Evolutionary conservation across 1,139 yeast species (phyloP), one percentile per base, ranked within the genome.

Genomic region (Saccharomycopsis hybrid): DNA sequence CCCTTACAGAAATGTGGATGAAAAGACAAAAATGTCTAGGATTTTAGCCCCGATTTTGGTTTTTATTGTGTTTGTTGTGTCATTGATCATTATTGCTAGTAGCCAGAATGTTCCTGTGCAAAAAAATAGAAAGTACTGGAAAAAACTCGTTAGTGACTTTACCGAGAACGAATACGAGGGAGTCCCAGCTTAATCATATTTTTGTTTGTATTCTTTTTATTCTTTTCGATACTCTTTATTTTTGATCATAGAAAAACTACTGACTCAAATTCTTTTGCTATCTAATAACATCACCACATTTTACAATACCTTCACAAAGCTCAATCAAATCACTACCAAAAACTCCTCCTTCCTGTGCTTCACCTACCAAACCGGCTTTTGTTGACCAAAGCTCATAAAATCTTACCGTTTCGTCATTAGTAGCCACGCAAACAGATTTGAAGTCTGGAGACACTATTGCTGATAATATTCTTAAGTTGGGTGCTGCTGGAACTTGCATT

Each of bases 401-500:
- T 50, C 92, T 65, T 1, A 88, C 76, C 0, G 92, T 82, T 52
- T 82, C 82, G 62, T 86, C 95, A 60, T 81, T 86, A 1, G 87
- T 72, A 0, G 92, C 90, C 2, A 85, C 78, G 55, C 92, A 84
- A 0, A 88, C 67, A 0, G 78, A 70, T 18, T 72, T 69, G 18
- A 71, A 70, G 59, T 80, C 82, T 1, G 89, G 87, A 2, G 94
- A 83, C 7, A 74, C 57, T 2, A 78, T 79, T 0, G 94, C 80
- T 55, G 87, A 77, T 40, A 85, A 62, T 0, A 82, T 79, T 54
- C 96, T 70, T 41, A 79, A 60, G 49, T 77, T 77, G 2, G 73
- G 62, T 1, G 72, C 64, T 0, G 83, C 74, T n/a, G 73, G 74
- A 1, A 82, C 82, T 50, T 74, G 74, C 2, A 72, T 59, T 30